Evolutionary conservation across 441 rosid species (phyloP).

Genomic region (Euphorbia schlechtendalii): DNA sequence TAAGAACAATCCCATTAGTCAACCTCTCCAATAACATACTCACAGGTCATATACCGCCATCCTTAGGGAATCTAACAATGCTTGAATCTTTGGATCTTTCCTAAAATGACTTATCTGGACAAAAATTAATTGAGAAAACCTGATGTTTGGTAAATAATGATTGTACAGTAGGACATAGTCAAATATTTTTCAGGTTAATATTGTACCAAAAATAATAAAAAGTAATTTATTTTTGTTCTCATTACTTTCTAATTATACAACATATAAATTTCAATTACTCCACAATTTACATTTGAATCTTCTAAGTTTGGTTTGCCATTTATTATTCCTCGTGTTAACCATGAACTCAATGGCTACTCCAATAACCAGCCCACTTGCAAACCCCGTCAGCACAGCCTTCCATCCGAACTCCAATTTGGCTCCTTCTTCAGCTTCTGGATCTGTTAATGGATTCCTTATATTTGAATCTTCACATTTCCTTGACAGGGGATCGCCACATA

Average conservation of each 20-base stretch:
- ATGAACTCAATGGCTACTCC: conserved; percentile 17
- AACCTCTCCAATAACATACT: too few relatives aligned
- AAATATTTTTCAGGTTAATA: background rate
- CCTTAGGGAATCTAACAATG: too few relatives aligned
- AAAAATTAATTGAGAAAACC: too few relatives aligned
- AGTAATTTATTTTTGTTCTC: too few relatives aligned
- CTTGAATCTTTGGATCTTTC: too few relatives aligned
- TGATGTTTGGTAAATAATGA: background rate
- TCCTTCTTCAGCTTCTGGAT: background rate
- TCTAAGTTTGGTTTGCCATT: background rate
- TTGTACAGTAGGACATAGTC: background rate
- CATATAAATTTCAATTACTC: background rate
- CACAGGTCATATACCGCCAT: too few relatives aligned
- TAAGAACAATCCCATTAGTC: too few relatives aligned
- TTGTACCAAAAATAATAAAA: too few relatives aligned
- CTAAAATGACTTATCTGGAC: too few relatives aligned
- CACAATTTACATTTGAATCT: background rate
- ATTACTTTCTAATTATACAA: background rate
- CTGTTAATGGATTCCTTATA: background rate
- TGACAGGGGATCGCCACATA: conserved; percentile 14
- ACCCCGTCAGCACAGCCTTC: conserved; percentile 17
- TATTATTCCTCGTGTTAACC: conserved; percentile 3
- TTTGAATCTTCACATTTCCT: background rate
- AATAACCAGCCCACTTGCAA: conserved; percentile 12
- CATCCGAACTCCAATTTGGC: background rate